Conservation (phyloP, 2,329 filamentous ascomycete species). For the Ceratocystis alfenasii region DNA sequence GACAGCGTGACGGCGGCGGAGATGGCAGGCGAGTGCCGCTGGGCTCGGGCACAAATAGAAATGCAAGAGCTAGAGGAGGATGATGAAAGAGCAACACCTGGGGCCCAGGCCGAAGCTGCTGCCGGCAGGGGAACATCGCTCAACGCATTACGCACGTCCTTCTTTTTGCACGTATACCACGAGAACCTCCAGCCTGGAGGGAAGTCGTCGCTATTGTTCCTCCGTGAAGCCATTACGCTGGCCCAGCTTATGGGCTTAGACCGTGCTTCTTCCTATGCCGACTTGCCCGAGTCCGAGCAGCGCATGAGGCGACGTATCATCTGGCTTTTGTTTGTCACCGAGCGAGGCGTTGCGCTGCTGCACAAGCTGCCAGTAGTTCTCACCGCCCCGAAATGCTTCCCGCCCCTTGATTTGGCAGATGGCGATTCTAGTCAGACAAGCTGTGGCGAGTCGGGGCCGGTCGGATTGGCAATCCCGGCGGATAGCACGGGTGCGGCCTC, state of each 20-base stretch:
- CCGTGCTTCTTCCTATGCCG: conserved; percentile 23
- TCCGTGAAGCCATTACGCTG: conserved; percentile 41
- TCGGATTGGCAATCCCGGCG: not conserved
- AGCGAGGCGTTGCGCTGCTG: conserved; percentile 38
- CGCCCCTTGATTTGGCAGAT: conserved; percentile 25
- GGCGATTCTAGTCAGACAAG: not conserved
- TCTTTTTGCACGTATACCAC: conserved; percentile 42
- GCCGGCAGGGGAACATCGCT: conserved; percentile 27
- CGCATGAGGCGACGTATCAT: conserved; percentile 36
- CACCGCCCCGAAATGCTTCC: conserved; percentile 31
- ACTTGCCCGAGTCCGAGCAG: conserved; percentile 25
- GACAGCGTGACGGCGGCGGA: conserved; percentile 28
- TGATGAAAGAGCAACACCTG: not conserved
- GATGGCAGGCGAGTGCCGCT: conserved; percentile 31
- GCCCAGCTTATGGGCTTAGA: conserved; percentile 40
- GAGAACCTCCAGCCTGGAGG: conserved; percentile 39
- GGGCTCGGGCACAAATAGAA: conserved; percentile 22
- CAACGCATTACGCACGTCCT: conserved; percentile 36
- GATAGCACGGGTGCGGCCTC: not conserved
- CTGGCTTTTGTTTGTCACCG: conserved; percentile 40
- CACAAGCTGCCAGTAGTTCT: conserved; percentile 39
- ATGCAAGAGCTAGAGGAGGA: conserved; percentile 24
- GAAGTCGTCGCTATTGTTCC: conserved; percentile 36
- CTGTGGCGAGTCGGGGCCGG: conserved; percentile 14
- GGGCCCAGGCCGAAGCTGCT: not conserved